Evolutionary conservation across 2,329 filamentous ascomycete species (phyloP).

Genomic region (Coniochaeta sp.): DNA sequence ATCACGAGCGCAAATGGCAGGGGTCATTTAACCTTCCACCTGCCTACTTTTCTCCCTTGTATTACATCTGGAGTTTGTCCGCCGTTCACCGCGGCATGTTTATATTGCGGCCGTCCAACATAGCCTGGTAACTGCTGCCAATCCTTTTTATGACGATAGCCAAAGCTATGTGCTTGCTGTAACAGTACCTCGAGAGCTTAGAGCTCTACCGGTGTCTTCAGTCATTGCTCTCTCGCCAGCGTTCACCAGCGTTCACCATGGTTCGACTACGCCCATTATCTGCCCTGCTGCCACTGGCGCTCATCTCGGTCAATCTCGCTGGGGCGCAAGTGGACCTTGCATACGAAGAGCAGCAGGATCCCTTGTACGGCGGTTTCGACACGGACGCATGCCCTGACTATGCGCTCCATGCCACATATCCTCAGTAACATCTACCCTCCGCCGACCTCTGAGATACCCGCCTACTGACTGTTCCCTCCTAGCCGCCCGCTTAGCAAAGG

Average conservation of each 20-base stretch:
- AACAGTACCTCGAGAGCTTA: not conserved
- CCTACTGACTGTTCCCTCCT: not conserved
- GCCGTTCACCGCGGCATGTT: not conserved
- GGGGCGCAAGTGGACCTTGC: constrained; percentile 6
- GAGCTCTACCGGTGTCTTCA: no score
- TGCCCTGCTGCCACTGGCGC: constrained; percentile 11
- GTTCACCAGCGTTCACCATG: not conserved
- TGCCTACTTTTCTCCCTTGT: not conserved
- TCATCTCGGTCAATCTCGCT: constrained; percentile 3
- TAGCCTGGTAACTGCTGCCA: not conserved
- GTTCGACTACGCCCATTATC: constrained; percentile 3
- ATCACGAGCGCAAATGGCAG: not conserved
- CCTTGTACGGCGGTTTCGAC: constrained; percentile 22
- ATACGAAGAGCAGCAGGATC: constrained; percentile 19
- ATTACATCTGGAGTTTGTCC: not conserved
- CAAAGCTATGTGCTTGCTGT: not conserved
- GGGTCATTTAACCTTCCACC: not conserved
- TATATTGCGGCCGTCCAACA: not conserved
- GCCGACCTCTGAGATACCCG: not conserved
- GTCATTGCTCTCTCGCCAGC: not conserved
- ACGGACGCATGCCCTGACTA: constrained; percentile 57
- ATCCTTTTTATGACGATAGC: not conserved
- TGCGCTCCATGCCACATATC: constrained; percentile 47
- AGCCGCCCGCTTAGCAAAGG: constrained; percentile 77
- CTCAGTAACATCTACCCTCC: constrained; percentile 40